Conservation (phyloP, 352 stramenopile genomes). For the Phytophthora cajani region DNA sequence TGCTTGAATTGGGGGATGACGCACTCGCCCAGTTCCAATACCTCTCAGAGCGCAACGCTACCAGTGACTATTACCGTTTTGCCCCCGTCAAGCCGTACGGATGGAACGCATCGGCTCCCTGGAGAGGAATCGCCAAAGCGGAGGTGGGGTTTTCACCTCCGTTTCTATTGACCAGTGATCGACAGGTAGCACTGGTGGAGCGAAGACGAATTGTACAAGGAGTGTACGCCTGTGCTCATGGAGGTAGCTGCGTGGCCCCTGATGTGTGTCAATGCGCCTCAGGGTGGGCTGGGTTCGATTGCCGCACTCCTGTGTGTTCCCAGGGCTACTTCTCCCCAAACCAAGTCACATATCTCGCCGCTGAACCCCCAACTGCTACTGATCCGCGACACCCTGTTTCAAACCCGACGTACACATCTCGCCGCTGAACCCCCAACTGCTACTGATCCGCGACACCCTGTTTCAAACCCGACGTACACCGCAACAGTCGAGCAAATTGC, state of each 20-base stretch:
- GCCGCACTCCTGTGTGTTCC: constrained; percentile 92
- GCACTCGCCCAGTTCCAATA: constrained; percentile 92
- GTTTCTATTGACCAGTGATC: constrained; percentile 67
- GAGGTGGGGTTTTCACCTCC: constrained; percentile 66
- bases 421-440: constrained; percentile 62
- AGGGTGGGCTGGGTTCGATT: constrained; percentile 97
- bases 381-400: constrained; percentile 60
- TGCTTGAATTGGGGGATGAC: constrained; percentile 88
- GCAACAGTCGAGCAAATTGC: too few relatives aligned
- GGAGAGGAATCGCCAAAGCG: constrained; percentile 62
- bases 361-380: constrained; percentile 55
- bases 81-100: constrained; percentile 81
- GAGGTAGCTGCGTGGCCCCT: constrained; percentile 90
- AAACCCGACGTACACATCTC: constrained; percentile 76
- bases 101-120: constrained; percentile 77
- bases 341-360: constrained; percentile 81
- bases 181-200: constrained; percentile 93
- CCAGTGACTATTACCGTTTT: constrained; percentile 86
- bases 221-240: constrained; percentile 95
- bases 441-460: constrained; percentile 51
- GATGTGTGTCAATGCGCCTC: constrained; percentile 91
- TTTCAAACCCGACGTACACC: constrained; percentile 71
- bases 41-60: constrained; percentile 75
- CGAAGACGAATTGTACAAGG: constrained; percentile 89
- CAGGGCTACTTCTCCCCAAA: constrained; percentile 93